phyloP scores from a whole-genome alignment of 352 stramenopile species.

The Globisporangium carolinianum region DNA sequence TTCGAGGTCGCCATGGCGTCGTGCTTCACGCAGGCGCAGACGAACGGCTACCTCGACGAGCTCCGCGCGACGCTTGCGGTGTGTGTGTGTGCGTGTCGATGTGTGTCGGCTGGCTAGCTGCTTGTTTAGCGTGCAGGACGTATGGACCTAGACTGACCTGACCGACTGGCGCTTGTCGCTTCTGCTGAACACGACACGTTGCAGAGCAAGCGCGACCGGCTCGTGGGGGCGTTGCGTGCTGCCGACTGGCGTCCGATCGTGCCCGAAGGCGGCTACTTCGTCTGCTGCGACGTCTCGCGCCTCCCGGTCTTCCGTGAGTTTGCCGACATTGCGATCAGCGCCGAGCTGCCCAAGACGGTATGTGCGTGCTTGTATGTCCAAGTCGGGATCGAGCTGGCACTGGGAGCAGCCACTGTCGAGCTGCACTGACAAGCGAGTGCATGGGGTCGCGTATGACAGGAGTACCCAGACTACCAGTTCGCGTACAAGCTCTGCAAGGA shows the following conservation, averaged over 20 bases:
- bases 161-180: not conserved
- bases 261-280: constrained; percentile 94
- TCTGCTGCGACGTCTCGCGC: constrained; percentile 80
- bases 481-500: constrained; percentile 88
- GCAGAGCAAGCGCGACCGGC: constrained; percentile 64
- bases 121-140: not conserved
- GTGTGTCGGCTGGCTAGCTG: not conserved
- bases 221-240: constrained; percentile 73
- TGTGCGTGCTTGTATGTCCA: not conserved
- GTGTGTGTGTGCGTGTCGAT: not conserved
- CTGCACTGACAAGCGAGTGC: too few species aligned
- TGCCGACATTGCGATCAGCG: constrained; percentile 35
- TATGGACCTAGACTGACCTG: not conserved
- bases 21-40: constrained; percentile 82
- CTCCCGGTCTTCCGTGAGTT: constrained; percentile 75
- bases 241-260: constrained; percentile 88
- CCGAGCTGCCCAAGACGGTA: constrained; percentile 55
- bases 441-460: constrained; percentile 19
- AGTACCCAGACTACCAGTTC: constrained; percentile 84
- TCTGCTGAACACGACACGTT: not conserved
- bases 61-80: constrained; percentile 55
- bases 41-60: constrained; percentile 82
- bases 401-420: too few species aligned
- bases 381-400: too few species aligned
- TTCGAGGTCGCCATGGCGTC: constrained; percentile 91